Conservation (phyloP, 768 basidiomycete species). For the Grammothele lineata region DNA sequence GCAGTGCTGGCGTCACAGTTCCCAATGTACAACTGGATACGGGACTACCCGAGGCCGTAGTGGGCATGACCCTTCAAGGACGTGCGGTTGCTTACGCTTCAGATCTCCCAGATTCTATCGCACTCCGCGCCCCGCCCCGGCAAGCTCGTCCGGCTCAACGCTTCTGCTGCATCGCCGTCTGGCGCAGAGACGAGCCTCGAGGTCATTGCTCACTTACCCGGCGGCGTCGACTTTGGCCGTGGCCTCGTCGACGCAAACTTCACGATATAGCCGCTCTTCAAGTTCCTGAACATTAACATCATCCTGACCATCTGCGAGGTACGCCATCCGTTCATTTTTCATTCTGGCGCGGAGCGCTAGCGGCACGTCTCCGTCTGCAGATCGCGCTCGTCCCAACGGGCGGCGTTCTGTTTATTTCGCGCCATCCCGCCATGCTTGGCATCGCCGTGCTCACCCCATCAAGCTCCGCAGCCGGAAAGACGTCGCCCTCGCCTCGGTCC, state of each 20-base stretch:
- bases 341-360: too few relatives aligned
- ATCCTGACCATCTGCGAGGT: conserved; percentile 92
- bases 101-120: conserved; percentile 83
- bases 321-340: conserved; percentile 9
- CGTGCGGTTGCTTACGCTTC: conserved; percentile 87
- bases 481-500: conserved; percentile 75
- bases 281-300: conserved; percentile 88
- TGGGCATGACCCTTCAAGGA: conserved; percentile 95
- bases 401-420: conserved; percentile 80
- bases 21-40: conserved; percentile 93
- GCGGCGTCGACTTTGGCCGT: conserved; percentile 89
- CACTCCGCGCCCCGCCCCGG: conserved; percentile 86
- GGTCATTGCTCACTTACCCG: conserved; percentile 86
- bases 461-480: conserved; percentile 93
- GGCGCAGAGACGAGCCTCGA: conserved; percentile 58
- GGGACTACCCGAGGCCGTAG: conserved; percentile 91
- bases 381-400: conserved; percentile 87
- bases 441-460: conserved; percentile 86
- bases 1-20: conserved; percentile 84
- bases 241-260: conserved; percentile 93
- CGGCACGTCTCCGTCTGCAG: conserved; percentile 30
- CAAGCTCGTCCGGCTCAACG: conserved; percentile 81
- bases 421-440: conserved; percentile 89
- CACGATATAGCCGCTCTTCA: conserved; percentile 96
- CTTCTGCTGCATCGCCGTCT: conserved; percentile 53